Evolutionary conservation across 2,329 filamentous ascomycete genomes (phyloP).

Genomic region (Cryphonectria japonica): DNA sequence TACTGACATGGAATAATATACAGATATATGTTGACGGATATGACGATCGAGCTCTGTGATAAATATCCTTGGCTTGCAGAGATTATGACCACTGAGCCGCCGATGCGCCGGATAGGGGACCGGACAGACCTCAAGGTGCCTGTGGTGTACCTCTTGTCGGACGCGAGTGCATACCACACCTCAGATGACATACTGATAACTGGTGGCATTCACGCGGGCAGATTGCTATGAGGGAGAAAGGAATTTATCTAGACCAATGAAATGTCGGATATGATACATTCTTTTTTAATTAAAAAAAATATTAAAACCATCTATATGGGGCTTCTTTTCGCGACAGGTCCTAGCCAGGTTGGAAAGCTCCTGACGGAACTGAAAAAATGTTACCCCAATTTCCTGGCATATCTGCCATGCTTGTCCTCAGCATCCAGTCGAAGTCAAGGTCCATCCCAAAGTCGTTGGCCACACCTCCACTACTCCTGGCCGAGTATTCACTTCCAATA

Average conservation of each 20-base stretch:
- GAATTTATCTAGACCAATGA: no score
- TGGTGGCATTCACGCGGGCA: conserved; percentile 41
- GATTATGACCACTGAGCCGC: conserved; percentile 44
- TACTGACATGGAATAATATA: conserved; percentile 21
- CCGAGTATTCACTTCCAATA: no score
- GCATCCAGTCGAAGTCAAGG: conserved; percentile 17
- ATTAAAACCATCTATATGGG: no score
- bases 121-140: conserved; percentile 44
- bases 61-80: conserved; percentile 36
- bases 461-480: background rate
- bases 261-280: no score
- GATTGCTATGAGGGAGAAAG: background rate
- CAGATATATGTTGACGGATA: conserved; percentile 40
- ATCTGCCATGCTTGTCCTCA: conserved; percentile 8
- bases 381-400: conserved; percentile 11
- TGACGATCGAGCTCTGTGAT: conserved; percentile 39
- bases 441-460: conserved; percentile 5
- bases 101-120: conserved; percentile 44
- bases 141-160: conserved; percentile 45
- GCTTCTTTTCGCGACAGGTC: no score
- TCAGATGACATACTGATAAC: conserved; percentile 44
- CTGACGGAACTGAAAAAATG: background rate
- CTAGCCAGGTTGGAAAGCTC: background rate
- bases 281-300: no score
- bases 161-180: conserved; percentile 47